A percentile compares a stretch with the other conserved stretches of the same genome.
These are phyloP conservation scores for Parietichytrium sp. DNA, from an alignment of 108 stramenopile species.

Conservation along the genomic window DNA sequence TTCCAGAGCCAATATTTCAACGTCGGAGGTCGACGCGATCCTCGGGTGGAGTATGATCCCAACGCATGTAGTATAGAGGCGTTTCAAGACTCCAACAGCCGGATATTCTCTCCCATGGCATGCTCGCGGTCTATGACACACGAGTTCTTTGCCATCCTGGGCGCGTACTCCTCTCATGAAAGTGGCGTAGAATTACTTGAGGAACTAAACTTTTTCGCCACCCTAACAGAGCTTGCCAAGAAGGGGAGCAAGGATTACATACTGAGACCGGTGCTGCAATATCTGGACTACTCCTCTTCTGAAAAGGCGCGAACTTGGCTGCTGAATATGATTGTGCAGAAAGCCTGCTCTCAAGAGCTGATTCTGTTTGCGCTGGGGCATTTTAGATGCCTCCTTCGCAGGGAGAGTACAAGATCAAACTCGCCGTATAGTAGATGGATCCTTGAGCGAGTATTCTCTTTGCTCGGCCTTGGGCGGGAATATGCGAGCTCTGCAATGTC, in stretches of 20 bases:
- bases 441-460: neutral
- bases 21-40: too few relatives aligned
- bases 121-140: constrained; percentile 26
- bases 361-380: neutral
- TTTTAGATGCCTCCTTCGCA: constrained; percentile 1
- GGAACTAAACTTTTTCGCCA: neutral
- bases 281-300: constrained; percentile 15
- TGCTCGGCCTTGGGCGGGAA: neutral
- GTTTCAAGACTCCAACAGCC: too few relatives aligned
- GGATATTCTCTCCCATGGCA: constrained; percentile 24
- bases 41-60: too few relatives aligned
- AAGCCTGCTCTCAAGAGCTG: neutral
- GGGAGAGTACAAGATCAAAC: neutral
- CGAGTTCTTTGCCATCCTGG: neutral
- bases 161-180: constrained; percentile 30
- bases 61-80: too few relatives aligned
- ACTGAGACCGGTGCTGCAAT: neutral
- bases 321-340: neutral
- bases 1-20: neutral
- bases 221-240: neutral
- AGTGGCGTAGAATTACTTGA: neutral
- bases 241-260: constrained; percentile 3
- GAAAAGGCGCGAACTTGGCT: neutral
- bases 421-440: neutral
- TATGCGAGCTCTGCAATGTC: neutral